These are phyloP conservation scores for Cercospora sojina DNA, from an alignment of 2,329 filamentous ascomycete genomes.

Conservation along the genomic window DNA sequence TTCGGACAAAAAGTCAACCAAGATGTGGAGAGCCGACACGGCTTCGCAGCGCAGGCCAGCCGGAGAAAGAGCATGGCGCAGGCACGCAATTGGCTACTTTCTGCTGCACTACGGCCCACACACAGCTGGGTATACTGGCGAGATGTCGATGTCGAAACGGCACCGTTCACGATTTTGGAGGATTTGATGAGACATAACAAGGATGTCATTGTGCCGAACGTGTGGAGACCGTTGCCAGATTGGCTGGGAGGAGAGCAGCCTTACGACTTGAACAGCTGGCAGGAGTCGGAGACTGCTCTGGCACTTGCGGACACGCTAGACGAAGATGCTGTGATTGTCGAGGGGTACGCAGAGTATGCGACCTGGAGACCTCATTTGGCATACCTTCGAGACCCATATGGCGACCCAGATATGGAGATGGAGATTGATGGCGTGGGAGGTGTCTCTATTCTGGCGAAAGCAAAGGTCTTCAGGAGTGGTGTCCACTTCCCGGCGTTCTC, in stretches of 20 bases:
- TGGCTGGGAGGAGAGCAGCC: conserved; percentile 98
- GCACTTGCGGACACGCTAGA: conserved; percentile 91
- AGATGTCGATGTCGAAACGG: conserved; percentile 97
- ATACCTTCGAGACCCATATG: conserved; percentile 93
- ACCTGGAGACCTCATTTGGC: conserved; percentile 97
- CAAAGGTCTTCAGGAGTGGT: conserved; percentile 88
- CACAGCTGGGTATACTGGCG: conserved; percentile 99
- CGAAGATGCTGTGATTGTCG: conserved; percentile 97
- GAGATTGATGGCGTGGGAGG: conserved; percentile 97
- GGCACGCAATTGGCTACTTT: conserved; percentile 94
- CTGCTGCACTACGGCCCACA: conserved; percentile 85
- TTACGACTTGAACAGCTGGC: conserved; percentile 98
- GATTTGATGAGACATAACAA: conserved; percentile 99
- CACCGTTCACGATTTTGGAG: conserved; percentile 92
- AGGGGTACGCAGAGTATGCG: conserved; percentile 97
- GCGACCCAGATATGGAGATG: conserved; percentile 99
- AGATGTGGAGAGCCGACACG: conserved; percentile 95
- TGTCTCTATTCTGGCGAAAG: conserved; percentile 95
- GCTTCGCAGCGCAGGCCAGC: conserved; percentile 92
- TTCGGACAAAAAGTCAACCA: conserved; percentile 98
- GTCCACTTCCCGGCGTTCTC: conserved; percentile 98
- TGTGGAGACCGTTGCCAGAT: conserved; percentile 97
- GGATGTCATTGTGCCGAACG: conserved; percentile 97
- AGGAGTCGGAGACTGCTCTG: conserved; percentile 95
- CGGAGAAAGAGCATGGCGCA: conserved; percentile 97